These are phyloP conservation scores for Pholiota adiposa DNA, from an alignment of 1,284 basidiomycete species.

Conservation along the genomic window DNA sequence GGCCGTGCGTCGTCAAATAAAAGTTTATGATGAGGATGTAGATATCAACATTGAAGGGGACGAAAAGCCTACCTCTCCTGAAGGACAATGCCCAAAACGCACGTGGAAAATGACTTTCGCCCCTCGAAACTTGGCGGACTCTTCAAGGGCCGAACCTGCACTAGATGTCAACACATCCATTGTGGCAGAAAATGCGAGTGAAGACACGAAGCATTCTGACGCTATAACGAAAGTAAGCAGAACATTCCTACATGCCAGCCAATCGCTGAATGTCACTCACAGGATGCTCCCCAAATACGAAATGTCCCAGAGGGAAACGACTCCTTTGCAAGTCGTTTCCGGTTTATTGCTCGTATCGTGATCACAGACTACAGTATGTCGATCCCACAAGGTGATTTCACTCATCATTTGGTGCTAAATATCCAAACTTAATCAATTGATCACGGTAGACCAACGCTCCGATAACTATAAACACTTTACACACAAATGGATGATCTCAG, in stretches of 20 bases:
- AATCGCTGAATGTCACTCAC: background rate
- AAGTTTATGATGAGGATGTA: conserved; percentile 52
- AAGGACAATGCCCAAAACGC: conserved; percentile 25
- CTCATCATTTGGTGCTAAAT: conserved; percentile 2
- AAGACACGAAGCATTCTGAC: background rate
- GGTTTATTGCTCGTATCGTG: conserved; percentile 64
- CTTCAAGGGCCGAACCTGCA: background rate
- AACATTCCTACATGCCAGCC: background rate
- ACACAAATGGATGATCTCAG: conserved; percentile 73
- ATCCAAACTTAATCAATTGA: background rate
- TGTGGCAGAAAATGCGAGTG: background rate
- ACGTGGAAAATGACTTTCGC: conserved; percentile 32
- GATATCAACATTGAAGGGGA: conserved; percentile 46
- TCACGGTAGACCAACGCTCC: conserved; percentile 46
- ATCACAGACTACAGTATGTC: conserved; percentile 69
- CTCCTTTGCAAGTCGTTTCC: conserved; percentile 58
- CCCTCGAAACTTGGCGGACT: conserved; percentile 25
- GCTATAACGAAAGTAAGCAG: background rate
- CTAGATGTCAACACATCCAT: background rate
- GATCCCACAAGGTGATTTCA: conserved; percentile 54
- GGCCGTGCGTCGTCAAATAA: conserved; percentile 59
- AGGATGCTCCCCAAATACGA: background rate
- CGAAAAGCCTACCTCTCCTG: conserved; percentile 18
- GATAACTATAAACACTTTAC: conserved; percentile 43
- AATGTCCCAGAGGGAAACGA: conserved; percentile 9